Evolutionary conservation across 805 yeast genomes (phyloP), one percentile per base, ranked within the genome.

Genomic region (Middelhovenomyces tepae): DNA sequence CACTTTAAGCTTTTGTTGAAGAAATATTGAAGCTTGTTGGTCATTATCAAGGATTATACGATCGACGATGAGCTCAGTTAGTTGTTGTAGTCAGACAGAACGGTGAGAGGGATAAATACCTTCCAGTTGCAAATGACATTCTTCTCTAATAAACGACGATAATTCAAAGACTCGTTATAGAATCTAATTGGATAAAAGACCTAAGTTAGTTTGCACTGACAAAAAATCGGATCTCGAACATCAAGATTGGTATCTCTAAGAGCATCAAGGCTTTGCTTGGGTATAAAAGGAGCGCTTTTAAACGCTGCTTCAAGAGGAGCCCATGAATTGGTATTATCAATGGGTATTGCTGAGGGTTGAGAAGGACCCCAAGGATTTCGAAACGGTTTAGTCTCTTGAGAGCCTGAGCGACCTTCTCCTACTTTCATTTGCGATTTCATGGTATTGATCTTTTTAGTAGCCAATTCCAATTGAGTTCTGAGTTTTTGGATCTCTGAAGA

Each of bases 11-110:
- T 61, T 56, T 35, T 61, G 64, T 46, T 62, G 68, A 20, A 62
- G 38, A 32, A 55, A 58, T 4, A 62, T 46, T 7, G 68, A 62
- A 5, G 67, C 63, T 37, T 56, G 62, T 43, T 62, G 67, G 35
- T 63, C 67, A 31, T 58, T 47, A 23, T 46, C 43, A 15, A 35
- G 24, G n/a, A 58, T 51, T 23, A 58, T 58, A 21, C 50, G 35
- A 17, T 54, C 53, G 10, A 59, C 55, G 25, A 58, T 45, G 20
- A 43, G 32, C 22, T 38, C 29, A 16, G 16, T 17, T 7, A 29
- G 7, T 7, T n/a, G 27, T 18, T 18, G 26, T 11, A n/a, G 7
- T 11, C 18, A n/a, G 7, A 9, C 22, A 25, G 15, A 15, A 4
- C 4, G 11, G 10, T 13, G 17, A 26, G 10, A 13, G 13, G 7